Conservation (phyloP, 1,284 basidiomycete genomes). For the Schizopora paradoxa region DNA sequence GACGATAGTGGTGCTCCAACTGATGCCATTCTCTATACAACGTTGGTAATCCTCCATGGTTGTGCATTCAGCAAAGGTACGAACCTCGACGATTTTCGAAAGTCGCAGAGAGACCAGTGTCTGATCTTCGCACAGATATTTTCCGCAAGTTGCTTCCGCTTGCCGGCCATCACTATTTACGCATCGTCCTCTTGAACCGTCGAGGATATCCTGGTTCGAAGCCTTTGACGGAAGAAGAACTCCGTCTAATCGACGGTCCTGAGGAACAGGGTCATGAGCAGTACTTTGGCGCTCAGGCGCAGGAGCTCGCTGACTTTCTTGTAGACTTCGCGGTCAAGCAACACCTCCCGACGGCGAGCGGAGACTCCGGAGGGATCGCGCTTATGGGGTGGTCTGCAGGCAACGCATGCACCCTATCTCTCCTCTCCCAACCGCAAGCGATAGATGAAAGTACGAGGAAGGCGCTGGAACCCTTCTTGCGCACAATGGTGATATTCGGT, state of each 20-base stretch:
- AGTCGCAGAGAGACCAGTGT: not conserved
- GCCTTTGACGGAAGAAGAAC: conserved; percentile 19
- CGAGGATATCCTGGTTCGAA: conserved; percentile 23
- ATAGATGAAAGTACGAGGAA: too few species aligned
- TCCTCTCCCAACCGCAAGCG: too few species aligned
- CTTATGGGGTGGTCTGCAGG: conserved; percentile 5
- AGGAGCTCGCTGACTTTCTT: conserved; percentile 27
- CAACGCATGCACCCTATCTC: not conserved
- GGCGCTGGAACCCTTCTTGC: too few species aligned
- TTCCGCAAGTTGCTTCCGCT: conserved; percentile 20
- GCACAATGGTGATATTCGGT: too few species aligned
- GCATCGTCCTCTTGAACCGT: conserved; percentile 22
- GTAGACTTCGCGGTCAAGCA: too few species aligned
- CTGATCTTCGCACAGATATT: conserved; percentile 15
- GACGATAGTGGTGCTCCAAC: conserved; percentile 8
- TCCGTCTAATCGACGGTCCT: conserved; percentile 19
- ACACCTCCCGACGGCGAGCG: not conserved
- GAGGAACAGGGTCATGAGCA: conserved; percentile 17
- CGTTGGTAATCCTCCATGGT: conserved; percentile 23
- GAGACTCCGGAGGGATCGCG: conserved; percentile 5
- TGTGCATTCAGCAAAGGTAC: conserved; percentile 20
- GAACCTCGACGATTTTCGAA: conserved; percentile 16
- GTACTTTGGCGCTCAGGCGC: conserved; percentile 20
- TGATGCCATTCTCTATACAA: conserved; percentile 14
- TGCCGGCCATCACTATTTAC: conserved; percentile 18